These are phyloP conservation scores for Suillus ampliporus DNA, from an alignment of 768 basidiomycete genomes.

Conservation along the genomic window DNA sequence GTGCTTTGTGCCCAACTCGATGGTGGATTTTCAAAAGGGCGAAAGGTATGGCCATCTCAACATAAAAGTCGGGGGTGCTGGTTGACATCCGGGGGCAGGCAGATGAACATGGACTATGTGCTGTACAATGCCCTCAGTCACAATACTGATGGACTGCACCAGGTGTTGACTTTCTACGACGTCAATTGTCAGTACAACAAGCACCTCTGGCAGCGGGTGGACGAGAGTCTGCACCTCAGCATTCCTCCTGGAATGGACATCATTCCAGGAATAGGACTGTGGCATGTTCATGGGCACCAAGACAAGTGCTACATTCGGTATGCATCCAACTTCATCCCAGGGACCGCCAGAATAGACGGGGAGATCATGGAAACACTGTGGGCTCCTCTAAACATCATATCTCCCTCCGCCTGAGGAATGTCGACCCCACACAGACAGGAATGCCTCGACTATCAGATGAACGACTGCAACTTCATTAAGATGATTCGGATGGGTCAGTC, in stretches of 20 bases:
- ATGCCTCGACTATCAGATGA: conserved; percentile 24
- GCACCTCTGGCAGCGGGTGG: background rate
- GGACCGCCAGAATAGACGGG: background rate
- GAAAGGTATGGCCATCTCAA: conserved; percentile 18
- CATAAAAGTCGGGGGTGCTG: no score
- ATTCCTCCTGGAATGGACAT: conserved; percentile 9
- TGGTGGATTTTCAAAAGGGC: conserved; percentile 19
- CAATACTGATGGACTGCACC: background rate
- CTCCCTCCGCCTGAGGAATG: background rate
- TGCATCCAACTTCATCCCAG: background rate
- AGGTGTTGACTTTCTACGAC: conserved; percentile 1
- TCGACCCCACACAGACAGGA: conserved; percentile 12
- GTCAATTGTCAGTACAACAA: conserved; percentile 19
- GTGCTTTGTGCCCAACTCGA: conserved; percentile 31
- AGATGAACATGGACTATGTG: conserved; percentile 16
- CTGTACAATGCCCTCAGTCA: background rate
- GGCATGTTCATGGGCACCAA: conserved; percentile 33
- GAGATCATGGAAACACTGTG: conserved; percentile 17
- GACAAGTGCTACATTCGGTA: conserved; percentile 24
- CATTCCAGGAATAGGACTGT: conserved; percentile 25
- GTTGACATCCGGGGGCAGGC: conserved; percentile 24
- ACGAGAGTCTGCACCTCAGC: no score
- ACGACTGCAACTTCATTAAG: conserved; percentile 33
- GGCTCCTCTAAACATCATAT: conserved; percentile 1
- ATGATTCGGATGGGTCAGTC: conserved; percentile 14